Conservation (phyloP, 2,329 filamentous ascomycete species). For the Balansia obtecta region DNA sequence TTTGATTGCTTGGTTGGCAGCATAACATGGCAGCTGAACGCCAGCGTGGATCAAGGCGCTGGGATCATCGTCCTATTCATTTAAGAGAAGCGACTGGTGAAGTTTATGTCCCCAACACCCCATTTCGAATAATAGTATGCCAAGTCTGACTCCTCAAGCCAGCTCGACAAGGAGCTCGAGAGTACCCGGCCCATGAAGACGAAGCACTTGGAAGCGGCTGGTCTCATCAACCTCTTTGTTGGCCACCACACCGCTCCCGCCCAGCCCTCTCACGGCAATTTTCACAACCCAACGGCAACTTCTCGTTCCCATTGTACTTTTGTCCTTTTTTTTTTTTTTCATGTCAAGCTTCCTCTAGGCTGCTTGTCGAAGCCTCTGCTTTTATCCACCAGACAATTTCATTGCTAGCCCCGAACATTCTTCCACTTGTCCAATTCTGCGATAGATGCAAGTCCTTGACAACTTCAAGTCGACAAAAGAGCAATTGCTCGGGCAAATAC, state of each 20-base stretch:
- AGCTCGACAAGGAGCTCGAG: too few species aligned
- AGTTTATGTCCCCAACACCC: too few species aligned
- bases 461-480: too few species aligned
- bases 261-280: background rate
- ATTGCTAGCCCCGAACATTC: background rate
- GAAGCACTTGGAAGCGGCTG: background rate
- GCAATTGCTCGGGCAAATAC: too few species aligned
- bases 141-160: too few species aligned
- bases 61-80: constrained; percentile 30
- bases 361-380: background rate
- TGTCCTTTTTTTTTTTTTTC: background rate
- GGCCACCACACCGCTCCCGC: background rate
- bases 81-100: constrained; percentile 32
- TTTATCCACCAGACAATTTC: background rate
- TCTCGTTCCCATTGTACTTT: background rate
- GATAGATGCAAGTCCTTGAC: too few species aligned
- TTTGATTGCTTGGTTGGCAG: background rate
- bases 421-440: too few species aligned
- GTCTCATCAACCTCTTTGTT: background rate
- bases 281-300: background rate
- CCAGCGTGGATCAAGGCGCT: constrained; percentile 8
- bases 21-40: constrained; percentile 11
- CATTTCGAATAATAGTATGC: too few species aligned
- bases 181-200: too few species aligned
- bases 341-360: background rate